phyloP scores from a whole-genome alignment of 306 rosid genomes.

The Fragaria iinumae region DNA sequence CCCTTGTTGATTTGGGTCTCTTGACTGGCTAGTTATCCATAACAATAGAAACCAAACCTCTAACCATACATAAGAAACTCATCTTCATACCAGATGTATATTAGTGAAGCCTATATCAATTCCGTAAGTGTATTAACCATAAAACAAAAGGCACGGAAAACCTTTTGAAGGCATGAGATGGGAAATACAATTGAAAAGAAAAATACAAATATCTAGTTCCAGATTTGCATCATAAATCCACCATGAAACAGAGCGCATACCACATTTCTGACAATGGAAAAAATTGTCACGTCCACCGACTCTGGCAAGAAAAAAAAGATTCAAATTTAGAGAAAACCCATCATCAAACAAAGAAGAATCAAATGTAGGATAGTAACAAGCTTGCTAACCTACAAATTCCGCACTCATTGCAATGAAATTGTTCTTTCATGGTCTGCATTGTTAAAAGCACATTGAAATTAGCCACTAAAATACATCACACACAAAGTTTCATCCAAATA shows the following conservation, averaged over 20 bases:
- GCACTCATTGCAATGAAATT: constrained; percentile 72
- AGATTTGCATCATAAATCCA: neutral
- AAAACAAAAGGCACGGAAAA: neutral
- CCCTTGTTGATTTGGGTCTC: neutral
- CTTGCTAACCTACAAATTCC: constrained; percentile 68
- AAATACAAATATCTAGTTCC: neutral
- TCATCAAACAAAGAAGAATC: constrained; percentile 8
- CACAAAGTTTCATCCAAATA: neutral
- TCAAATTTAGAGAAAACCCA: constrained; percentile 7
- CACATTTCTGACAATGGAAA: constrained; percentile 69
- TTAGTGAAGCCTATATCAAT: neutral
- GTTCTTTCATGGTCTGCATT: constrained; percentile 54
- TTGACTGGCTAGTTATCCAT: neutral
- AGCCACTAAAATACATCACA: constrained; percentile 3
- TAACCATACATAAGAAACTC: neutral
- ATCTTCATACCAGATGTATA: neutral
- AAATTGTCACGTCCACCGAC: constrained; percentile 58
- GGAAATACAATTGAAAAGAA: neutral
- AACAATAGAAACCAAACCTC: neutral
- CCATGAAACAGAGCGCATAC: constrained; percentile 31
- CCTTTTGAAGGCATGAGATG: neutral
- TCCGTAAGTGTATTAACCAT: neutral
- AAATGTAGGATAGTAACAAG: constrained; percentile 2
- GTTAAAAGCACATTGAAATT: constrained; percentile 3
- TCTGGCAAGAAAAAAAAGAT: constrained; percentile 31